Base-by-base conservation (phyloP, 805 yeast species). In the Saturnispora halmiae region DNA sequence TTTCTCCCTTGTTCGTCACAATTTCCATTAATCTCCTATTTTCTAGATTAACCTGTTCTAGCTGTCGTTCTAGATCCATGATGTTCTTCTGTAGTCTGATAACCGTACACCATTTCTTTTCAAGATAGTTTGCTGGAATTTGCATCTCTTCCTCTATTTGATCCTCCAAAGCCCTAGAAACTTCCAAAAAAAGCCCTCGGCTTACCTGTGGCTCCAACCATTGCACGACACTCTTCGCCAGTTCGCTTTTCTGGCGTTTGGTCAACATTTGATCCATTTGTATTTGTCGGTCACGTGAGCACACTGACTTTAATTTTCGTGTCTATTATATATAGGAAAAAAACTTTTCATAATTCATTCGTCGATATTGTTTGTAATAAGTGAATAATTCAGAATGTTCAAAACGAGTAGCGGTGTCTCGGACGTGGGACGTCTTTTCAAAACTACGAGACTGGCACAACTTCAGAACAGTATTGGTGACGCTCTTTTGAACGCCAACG, bases 91-190 rank as follows among this genome's bases (percentile, higher is more conserved):
- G 96, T 24, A 90, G 65, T 34, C 95, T 65, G 25, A 85, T 68
- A 4, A 88, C 90, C 0, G 94, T 79, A 1, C 80, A 69, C 96
- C 96, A 88, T 62, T 87, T 88, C 60, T 79, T 81, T 50, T 81
- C 85, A 30, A 85, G 46, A 35, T 53, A 60, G 28, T 54, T 45
- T 3, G 46, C 43, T 1, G 67, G 65, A 28, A 46, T 46, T n/a
- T 43, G 36, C 5, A 58, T 50, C 6, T 50, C 34, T 24, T 33
- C 18, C 4, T 42, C 44, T 19, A 37, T 10, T 2, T 30, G 26
- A 13, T 32, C 24, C n/a, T 27, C 35, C 21, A 34, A 40, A 14
- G 41, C 33, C n/a, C 21, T 28, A 4, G n/a, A 15, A 7, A 37
- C 32, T 7, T 25, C 28, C 3, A 11, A 11, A 33, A 31, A 27